These are phyloP conservation scores for Phytopythium aichiense DNA, from an alignment of 352 stramenopile genomes.

Conservation along the genomic window DNA sequence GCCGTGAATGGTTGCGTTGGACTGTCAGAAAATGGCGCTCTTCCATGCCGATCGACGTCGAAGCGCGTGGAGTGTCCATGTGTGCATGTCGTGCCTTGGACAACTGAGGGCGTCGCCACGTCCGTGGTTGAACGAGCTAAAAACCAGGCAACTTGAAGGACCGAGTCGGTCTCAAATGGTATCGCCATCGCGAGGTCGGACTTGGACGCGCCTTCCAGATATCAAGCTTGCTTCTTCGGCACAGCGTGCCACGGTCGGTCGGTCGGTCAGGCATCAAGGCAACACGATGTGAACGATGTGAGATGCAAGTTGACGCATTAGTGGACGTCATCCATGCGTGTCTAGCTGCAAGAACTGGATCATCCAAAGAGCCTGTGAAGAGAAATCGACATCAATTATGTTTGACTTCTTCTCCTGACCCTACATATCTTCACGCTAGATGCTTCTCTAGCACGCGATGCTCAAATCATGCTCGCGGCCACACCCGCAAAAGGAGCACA, in stretches of 20 bases:
- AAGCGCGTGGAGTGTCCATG: too few relatives aligned
- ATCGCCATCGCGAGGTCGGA: not conserved
- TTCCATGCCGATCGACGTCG: too few relatives aligned
- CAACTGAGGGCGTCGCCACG: not conserved
- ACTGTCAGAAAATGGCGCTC: not conserved
- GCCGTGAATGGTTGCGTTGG: not conserved
- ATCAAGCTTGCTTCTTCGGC: not conserved
- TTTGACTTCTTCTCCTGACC: not conserved
- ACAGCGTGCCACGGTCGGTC: not conserved
- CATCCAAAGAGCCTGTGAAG: too few relatives aligned
- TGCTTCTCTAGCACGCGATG: not conserved
- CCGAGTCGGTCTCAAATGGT: too few relatives aligned
- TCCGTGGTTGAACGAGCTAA: not conserved
- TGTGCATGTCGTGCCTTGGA: not conserved
- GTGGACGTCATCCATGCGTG: too few relatives aligned
- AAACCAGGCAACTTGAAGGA: constrained; percentile 3
- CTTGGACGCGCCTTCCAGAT: not conserved
- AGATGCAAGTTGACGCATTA: constrained; percentile 2
- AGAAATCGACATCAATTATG: not conserved
- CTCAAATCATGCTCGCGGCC: not conserved
- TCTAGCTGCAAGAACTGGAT: too few relatives aligned
- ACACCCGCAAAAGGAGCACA: constrained; percentile 7
- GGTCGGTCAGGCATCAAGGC: not conserved
- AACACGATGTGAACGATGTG: not conserved
- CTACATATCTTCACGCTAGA: not conserved